Evolutionary conservation across 192 early-diverging fungal genomes (phyloP).

Genomic region (Radiomyces spectabilis): DNA sequence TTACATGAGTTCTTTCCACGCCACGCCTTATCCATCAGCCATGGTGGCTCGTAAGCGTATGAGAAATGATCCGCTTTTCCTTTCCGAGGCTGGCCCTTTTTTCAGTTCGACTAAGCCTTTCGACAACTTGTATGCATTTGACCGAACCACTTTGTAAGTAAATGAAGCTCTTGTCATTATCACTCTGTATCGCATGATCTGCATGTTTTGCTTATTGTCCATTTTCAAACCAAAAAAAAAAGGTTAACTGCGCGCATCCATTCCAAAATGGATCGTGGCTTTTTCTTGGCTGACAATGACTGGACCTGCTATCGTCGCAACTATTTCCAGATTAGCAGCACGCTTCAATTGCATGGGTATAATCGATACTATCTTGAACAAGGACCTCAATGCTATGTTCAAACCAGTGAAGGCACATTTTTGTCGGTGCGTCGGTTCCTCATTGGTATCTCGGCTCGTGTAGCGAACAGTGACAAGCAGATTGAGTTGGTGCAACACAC

Average conservation of each 20-base stretch:
- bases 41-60: constrained; percentile 23
- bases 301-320: constrained; percentile 96
- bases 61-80: constrained; percentile 32
- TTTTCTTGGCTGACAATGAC: constrained; percentile 80
- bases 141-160: constrained; percentile 41
- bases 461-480: constrained; percentile 60
- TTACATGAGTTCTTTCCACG: not conserved
- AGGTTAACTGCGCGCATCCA: constrained; percentile 35
- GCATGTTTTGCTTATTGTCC: not conserved
- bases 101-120: constrained; percentile 62
- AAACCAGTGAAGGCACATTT: constrained; percentile 45
- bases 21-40: constrained; percentile 14
- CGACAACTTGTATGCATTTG: constrained; percentile 55
- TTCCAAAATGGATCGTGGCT: constrained; percentile 87
- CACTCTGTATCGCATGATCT: not conserved
- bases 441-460: constrained; percentile 69
- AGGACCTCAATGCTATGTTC: constrained; percentile 55
- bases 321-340: constrained; percentile 77
- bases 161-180: not conserved
- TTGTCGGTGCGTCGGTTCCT: constrained; percentile 60
- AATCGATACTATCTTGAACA: constrained; percentile 26
- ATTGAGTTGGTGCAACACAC: constrained; percentile 88
- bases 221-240: too few relatives aligned
- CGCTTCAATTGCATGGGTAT: constrained; percentile 44
- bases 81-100: constrained; percentile 53